phyloP scores from a whole-genome alignment of 495 filamentous ascomycete species.

The Terfezia claveryi region DNA sequence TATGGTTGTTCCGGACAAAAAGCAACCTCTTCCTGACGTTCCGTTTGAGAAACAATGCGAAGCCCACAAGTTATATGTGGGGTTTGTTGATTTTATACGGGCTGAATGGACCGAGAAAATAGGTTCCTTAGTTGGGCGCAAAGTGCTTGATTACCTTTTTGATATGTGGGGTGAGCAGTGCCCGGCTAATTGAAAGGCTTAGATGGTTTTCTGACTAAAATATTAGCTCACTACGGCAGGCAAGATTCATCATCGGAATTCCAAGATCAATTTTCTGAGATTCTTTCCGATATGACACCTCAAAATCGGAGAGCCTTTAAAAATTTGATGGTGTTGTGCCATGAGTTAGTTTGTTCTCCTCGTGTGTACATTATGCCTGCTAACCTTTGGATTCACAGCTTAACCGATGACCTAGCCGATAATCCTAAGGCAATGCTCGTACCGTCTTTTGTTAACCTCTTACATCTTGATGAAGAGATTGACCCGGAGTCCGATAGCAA shows the following conservation, averaged over 20 bases:
- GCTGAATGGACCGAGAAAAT: constrained; percentile 78
- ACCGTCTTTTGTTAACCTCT: background rate
- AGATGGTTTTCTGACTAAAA: background rate
- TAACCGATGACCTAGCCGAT: too few species aligned
- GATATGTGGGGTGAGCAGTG: constrained; percentile 2
- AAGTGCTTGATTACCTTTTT: constrained; percentile 41
- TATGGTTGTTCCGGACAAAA: background rate
- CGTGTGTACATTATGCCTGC: too few species aligned
- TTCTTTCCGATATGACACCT: constrained; percentile 60
- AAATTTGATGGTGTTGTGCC: constrained; percentile 32
- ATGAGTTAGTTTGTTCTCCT: too few species aligned
- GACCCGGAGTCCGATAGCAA: too few species aligned
- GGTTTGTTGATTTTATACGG: constrained; percentile 76
- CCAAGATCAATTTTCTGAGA: constrained; percentile 57
- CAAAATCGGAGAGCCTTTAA: constrained; percentile 82
- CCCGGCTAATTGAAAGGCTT: background rate
- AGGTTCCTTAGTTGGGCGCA: constrained; percentile 50
- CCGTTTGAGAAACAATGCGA: background rate
- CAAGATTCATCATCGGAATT: constrained; percentile 35
- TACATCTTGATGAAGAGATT: background rate
- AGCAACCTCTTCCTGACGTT: background rate
- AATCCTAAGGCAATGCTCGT: too few species aligned
- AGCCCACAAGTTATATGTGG: background rate
- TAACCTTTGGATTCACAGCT: too few species aligned
- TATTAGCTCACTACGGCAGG: background rate